Evolutionary conservation across 2,329 filamentous ascomycete genomes (phyloP), one percentile per base, ranked within the genome.

Genomic region (Westerdykella aurantiaca): DNA sequence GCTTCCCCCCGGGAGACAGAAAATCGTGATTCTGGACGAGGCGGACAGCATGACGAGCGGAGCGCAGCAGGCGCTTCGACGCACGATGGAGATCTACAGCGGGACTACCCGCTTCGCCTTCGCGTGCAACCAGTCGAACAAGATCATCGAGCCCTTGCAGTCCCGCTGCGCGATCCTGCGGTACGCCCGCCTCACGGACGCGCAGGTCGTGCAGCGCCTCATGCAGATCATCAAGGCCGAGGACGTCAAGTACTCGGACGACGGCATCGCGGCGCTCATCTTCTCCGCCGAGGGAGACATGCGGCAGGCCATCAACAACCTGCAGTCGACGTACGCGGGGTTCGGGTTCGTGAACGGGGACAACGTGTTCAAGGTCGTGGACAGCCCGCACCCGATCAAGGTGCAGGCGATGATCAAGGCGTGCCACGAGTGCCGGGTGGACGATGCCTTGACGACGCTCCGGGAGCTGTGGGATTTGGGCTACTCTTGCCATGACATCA

Each of bases 11-110:
- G 93, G 93, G 7, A 81, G 90, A 43, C 93, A 98, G 69, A 98
- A 98, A 74, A 76, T 98, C 39, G 88, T 98, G 39, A 97, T 98
- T 54, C 82, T 98, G 45, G 93, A 98, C 69, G 93, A 98, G 73
- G 93, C 93, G 46, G 93, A 98, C 44, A 81, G 79, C 61, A 98
- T 98, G 93, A 98, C 93, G 1, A 86, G 86, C 18, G 93, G 93
- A 42, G 93, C 93, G 2, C 93, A 98, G 66, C 93, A 97, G 70
- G 93, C 93, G 16, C 78, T 98, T 31, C 81, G 93, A 55, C 79
- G 93, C 50, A 98, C 93, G 0, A 98, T 98, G 93, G 93, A 98
- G 68, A 98, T 97, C 41, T 97, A 97, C 73, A 94, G 88, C 34
- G 85, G 89, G 50, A 98, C 93, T 1, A 98, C 93, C 2, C 81